Evolutionary conservation across 768 basidiomycete genomes (phyloP), one percentile per base, ranked within the genome.

Genomic region (Grammothele lineata): DNA sequence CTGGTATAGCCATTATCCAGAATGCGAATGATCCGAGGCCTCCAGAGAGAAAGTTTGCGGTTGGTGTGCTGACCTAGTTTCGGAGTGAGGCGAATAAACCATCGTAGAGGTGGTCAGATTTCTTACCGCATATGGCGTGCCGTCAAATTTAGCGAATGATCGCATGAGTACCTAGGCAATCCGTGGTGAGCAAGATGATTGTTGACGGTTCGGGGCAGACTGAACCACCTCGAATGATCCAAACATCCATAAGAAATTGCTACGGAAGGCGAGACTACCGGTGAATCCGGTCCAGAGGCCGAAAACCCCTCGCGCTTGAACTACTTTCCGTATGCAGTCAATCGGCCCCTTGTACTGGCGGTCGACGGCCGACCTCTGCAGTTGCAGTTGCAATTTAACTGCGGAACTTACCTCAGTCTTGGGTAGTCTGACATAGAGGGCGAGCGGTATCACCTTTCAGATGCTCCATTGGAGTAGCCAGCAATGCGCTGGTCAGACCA

Each of bases 181-280:
- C 60, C 38, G 30, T 40, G 14, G 17, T 21, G 21, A 7, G 11
- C 5, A 1, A n/a, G 23, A 11, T 26, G n/a, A n/a, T 1, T 21
- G 40, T n/a, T n/a, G n/a, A 14, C 14, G 5, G 11, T 11, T 6
- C 10, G 27, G 14, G 47, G 12, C 23, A 10, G 50, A 3, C 26
- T 61, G n/a, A n/a, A n/a, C 33, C 33, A 78, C 80, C 72, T 86
- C 83, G 52, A 84, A 75, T 22, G 78, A 78, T 33, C 85, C 70
- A 63, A 89, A 91, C 81, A 89, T 83, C 76, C 80, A 85, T 50
- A 84, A 77, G 64, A 90, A 89, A 66, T 83, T 85, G 47, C 77
- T 77, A 40, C 89, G 69, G 62, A 85, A 88, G 5, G 80, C 74
- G 23, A 89, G 69, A 52, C 83, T 86, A 2, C 83, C 86, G 0